Evolutionary conservation across 192 early-diverging fungal species (phyloP).

Genomic region (Radiomyces spectabilis): DNA sequence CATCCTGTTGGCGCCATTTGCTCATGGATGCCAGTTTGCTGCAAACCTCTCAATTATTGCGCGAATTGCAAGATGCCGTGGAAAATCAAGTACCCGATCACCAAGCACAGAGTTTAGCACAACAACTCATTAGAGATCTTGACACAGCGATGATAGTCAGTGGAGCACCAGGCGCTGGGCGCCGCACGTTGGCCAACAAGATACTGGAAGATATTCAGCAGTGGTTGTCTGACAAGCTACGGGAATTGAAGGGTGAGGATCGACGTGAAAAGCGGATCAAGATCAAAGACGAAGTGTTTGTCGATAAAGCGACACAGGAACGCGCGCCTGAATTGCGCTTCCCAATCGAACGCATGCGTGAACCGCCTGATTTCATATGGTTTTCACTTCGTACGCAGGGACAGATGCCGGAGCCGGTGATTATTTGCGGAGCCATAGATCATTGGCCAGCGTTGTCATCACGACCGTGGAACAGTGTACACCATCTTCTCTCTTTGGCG

Average conservation of each 20-base stretch:
- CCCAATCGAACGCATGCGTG: not conserved
- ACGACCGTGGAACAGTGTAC: constrained; percentile 53
- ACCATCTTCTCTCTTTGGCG: constrained; percentile 48
- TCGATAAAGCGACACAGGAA: too few relatives aligned
- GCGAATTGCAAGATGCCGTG: constrained; percentile 1
- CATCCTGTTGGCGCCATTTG: constrained; percentile 37
- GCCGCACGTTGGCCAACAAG: constrained; percentile 5
- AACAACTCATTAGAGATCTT: constrained; percentile 30
- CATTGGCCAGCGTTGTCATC: constrained; percentile 64
- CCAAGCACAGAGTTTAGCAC: constrained; percentile 2
- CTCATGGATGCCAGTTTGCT: constrained; percentile 43
- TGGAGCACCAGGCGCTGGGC: constrained; percentile 34
- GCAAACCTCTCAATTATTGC: too few relatives aligned
- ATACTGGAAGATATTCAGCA: constrained; percentile 20
- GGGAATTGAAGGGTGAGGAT: too few relatives aligned
- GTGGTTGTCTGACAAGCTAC: not conserved
- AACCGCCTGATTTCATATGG: constrained; percentile 9
- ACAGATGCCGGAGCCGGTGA: constrained; percentile 24
- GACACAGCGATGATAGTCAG: constrained; percentile 52
- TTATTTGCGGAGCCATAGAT: constrained; percentile 24
- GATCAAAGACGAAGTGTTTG: too few relatives aligned
- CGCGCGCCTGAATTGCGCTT: too few relatives aligned
- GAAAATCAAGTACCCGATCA: not conserved
- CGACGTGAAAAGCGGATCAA: too few relatives aligned
- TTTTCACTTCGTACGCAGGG: constrained; percentile 8